Base-by-base conservation (phyloP, 2,329 filamentous ascomycete species). In the Verticillium alfalfae region DNA sequence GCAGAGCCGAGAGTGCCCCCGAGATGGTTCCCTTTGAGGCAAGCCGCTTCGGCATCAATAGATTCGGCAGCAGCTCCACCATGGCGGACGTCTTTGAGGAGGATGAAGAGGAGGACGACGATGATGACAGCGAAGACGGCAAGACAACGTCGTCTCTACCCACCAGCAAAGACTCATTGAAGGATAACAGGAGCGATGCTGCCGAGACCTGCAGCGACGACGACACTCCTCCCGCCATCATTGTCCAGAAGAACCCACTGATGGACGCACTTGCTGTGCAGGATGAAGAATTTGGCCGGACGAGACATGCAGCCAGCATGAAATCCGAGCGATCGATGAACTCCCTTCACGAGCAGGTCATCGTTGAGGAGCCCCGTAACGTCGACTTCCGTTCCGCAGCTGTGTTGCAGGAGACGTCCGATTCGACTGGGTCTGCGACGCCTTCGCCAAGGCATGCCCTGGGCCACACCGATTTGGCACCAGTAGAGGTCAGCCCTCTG, bases 51-150 rank as follows among this genome's bases (percentile, higher is more conserved):
- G 80, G 80, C 34, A 84, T 88, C 60, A 82, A 84, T 62, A 81
- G 86, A 16, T 87, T 88, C 59, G 84, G 83, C 45, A 89, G 87
- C 71, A 86, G 84, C 66, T 87, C 88, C 0, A 88, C 88, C 0
- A 93, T 95, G 90, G 90, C 88, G 0, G 91, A 94, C 70, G 91
- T 95, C 1, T 95, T 94, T 66, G 91, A 95, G 70, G 91, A 94
- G 68, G 91, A 93, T 34, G 91, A 93, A 65, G 88, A 91, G 68
- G 82, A 85, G 3, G 78, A 81, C 1, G 78, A 79, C 2, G 82
- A 86, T 13, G 81, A 81, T 13, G 81, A 81, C 22, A 66, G 76
- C 67, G 62, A 76, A 60, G 69, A 72, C 60, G 71, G 71, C 34
- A 70, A 69, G 34, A 71, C 70, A 67, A 68, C 41, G 59, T 65